Percentiles rank a stretch among this genome's conserved stretches.
Conservation (phyloP, 2,329 filamentous ascomycete species). For the Hysterium pulicare region DNA sequence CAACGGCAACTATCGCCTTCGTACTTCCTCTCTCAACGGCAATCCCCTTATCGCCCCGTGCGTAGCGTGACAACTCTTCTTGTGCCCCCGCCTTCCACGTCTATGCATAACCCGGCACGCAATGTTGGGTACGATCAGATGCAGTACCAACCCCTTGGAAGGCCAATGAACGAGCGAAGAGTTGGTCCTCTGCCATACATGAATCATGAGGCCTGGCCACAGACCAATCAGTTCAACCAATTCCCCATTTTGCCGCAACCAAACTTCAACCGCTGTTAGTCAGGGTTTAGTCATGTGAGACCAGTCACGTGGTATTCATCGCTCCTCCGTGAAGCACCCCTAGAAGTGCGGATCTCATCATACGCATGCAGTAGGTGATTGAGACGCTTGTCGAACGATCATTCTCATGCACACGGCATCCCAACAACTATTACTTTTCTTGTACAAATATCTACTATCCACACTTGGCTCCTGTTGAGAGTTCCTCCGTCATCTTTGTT, state of each 20-base stretch:
- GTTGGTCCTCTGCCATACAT: conserved; percentile 45
- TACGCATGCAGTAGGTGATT: neutral
- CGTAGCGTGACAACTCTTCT: conserved; percentile 87
- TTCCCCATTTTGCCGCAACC: conserved; percentile 36
- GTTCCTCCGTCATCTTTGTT: neutral
- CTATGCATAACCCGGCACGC: conserved; percentile 58
- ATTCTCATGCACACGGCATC: neutral
- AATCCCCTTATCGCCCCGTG: conserved; percentile 89
- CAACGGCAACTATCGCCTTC: conserved; percentile 80
- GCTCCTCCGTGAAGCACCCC: neutral
- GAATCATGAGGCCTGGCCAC: conserved; percentile 37
- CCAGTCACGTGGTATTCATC: neutral
- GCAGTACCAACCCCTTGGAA: conserved; percentile 50
- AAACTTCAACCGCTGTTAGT: conserved; percentile 19
- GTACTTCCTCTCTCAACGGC: conserved; percentile 79
- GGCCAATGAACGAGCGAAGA: conserved; percentile 44
- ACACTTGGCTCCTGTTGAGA: neutral
- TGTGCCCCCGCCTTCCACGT: conserved; percentile 77
- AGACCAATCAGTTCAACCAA: conserved; percentile 38
- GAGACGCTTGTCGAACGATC: neutral
- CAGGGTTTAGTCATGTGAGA: neutral
- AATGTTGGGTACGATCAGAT: conserved; percentile 47
- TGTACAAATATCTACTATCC: neutral
- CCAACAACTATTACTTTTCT: neutral
- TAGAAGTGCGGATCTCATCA: neutral